Evolutionary conservation across 1,284 basidiomycete species (phyloP).

Genomic region (Ceratobasidium sp.): DNA sequence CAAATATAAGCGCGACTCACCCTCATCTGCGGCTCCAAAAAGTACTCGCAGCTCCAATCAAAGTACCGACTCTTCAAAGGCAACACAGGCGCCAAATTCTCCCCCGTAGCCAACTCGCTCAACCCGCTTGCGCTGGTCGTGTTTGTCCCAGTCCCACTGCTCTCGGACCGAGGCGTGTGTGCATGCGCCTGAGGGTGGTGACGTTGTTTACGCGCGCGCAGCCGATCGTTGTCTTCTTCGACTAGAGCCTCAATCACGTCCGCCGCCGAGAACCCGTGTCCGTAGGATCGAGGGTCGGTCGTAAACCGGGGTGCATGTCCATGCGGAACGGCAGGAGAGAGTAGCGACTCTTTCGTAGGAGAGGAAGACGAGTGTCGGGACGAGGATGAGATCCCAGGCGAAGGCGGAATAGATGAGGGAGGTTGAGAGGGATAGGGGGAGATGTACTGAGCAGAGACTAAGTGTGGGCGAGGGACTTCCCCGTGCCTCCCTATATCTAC

Average conservation of each 20-base stretch:
- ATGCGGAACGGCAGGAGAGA: constrained; percentile 11
- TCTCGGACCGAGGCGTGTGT: constrained; percentile 30
- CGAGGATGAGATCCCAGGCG: constrained; percentile 25
- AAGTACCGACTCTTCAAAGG: constrained; percentile 94
- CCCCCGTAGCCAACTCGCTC: constrained; percentile 41
- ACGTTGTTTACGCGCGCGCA: constrained; percentile 72
- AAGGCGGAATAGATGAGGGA: constrained; percentile 51
- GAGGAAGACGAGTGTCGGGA: not conserved
- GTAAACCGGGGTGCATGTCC: constrained; percentile 13
- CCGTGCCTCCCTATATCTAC: constrained; percentile 64
- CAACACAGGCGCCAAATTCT: constrained; percentile 61
- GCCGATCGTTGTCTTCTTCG: constrained; percentile 90
- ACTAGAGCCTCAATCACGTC: constrained; percentile 89
- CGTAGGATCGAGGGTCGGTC: constrained; percentile 46
- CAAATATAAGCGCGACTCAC: constrained; percentile 66
- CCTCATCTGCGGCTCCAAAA: constrained; percentile 98
- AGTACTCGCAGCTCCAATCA: constrained; percentile 98
- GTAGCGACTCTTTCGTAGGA: constrained; percentile 20
- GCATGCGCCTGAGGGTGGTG: constrained; percentile 50
- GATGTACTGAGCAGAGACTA: constrained; percentile 79
- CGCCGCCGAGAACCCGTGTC: constrained; percentile 69
- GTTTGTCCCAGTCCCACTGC: constrained; percentile 13
- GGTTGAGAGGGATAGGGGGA: constrained; percentile 71
- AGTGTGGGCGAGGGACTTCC: constrained; percentile 74
- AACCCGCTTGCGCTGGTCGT: constrained; percentile 6